phyloP scores from a whole-genome alignment of 306 rosid species.

The Begonia peltatifolia region DNA sequence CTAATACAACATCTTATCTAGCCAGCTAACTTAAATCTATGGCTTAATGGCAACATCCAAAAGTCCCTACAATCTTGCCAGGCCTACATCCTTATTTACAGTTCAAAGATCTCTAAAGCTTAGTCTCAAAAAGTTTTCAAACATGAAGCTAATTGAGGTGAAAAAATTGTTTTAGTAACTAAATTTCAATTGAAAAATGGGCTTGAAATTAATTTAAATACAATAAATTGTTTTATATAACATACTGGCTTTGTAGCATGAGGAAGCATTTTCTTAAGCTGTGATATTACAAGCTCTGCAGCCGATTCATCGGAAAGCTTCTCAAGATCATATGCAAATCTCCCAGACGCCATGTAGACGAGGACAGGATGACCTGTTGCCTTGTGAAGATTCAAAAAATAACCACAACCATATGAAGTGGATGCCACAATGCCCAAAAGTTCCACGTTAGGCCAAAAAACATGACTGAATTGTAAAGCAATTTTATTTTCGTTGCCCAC shows the following conservation, averaged over 20 bases:
- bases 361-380: slow-evolving; percentile 66
- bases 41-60: no score
- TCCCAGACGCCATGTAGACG: slow-evolving; percentile 70
- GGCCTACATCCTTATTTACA: no score
- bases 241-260: slow-evolving; percentile 58
- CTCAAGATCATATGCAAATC: slow-evolving; percentile 64
- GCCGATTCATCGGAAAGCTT: slow-evolving; percentile 30
- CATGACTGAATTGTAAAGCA: slow-evolving; percentile 40
- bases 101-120: no score
- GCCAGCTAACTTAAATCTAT: no score
- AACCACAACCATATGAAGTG: slow-evolving; percentile 52
- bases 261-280: slow-evolving; percentile 63
- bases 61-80: no score
- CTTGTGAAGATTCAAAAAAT: slow-evolving; percentile 73
- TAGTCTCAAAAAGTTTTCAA: no score
- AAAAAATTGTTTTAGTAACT: no score
- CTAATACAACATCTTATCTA: no score
- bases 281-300: slow-evolving; percentile 35
- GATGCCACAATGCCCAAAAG: slow-evolving; percentile 57
- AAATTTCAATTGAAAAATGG: no score
- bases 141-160: no score
- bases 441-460: slow-evolving; percentile 72
- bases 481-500: slow-evolving; percentile 72
- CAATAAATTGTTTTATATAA: neutral
- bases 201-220: no score